phyloP scores from a whole-genome alignment of 202 grass and related monocot genomes.

The Saccharum hybrid region DNA sequence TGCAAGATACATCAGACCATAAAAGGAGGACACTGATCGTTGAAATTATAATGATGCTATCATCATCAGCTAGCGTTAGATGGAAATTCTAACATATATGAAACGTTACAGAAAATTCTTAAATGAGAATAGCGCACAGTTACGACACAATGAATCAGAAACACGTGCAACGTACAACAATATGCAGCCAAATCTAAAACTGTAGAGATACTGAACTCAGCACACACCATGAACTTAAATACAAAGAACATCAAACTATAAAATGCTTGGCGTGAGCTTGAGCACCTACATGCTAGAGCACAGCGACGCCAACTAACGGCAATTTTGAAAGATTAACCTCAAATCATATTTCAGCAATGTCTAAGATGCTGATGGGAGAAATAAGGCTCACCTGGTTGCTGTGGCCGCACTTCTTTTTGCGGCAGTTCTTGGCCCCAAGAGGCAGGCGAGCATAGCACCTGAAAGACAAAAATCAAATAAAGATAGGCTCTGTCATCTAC shows the following conservation, averaged over 20 bases:
- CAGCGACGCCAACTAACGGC: not conserved
- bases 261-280: not conserved
- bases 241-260: not conserved
- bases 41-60: not conserved
- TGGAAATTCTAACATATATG: not conserved
- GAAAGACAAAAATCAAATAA: constrained; percentile 15
- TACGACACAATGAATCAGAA: not conserved
- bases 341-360: not conserved
- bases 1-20: constrained; percentile 2
- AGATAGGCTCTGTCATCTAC: not conserved
- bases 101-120: not conserved
- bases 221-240: not conserved
- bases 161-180: not conserved
- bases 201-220: not conserved
- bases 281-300: not conserved
- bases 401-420: constrained; percentile 63
- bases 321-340: not conserved
- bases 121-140: not conserved
- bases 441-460: constrained; percentile 58
- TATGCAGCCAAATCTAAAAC: not conserved
- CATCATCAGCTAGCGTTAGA: not conserved
- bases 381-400: constrained; percentile 58
- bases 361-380: not conserved
- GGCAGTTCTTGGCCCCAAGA: constrained; percentile 47
- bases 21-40: not conserved